A percentile compares a stretch with the other conserved stretches of the same genome.
Evolutionary conservation across 2,329 filamentous ascomycete species (phyloP).

Genomic region (Spiromastix sp.): DNA sequence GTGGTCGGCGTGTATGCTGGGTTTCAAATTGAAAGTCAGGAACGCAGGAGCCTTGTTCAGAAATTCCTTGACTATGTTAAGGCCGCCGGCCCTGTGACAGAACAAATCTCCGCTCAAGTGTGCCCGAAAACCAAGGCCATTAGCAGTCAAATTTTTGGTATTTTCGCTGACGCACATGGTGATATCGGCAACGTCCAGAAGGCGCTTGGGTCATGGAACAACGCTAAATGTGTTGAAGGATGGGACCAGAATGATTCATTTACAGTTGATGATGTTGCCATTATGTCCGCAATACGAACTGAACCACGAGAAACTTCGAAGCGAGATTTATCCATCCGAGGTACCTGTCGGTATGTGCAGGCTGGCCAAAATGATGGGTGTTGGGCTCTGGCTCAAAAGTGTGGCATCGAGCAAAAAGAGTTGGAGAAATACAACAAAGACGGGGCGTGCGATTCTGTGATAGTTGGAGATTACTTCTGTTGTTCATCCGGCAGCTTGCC

Average conservation of each 20-base stretch:
- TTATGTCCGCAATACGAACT: not conserved
- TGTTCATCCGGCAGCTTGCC: slow-evolving; percentile 27
- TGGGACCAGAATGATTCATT: not conserved
- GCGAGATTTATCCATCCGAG: not conserved
- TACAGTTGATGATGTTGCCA: not conserved
- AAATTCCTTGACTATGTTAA: slow-evolving; percentile 1
- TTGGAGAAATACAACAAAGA: slow-evolving; percentile 30
- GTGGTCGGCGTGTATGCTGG: slow-evolving; percentile 8
- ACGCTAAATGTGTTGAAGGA: not conserved
- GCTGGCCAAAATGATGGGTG: slow-evolving; percentile 29
- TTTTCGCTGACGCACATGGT: slow-evolving; percentile 2
- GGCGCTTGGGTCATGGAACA: slow-evolving; percentile 3
- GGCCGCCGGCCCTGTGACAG: not conserved
- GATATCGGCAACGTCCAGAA: slow-evolving; percentile 3
- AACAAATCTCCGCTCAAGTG: slow-evolving; percentile 1
- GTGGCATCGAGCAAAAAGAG: slow-evolving; percentile 28
- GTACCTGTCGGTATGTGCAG: slow-evolving; percentile 10
- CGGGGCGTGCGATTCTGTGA: slow-evolving; percentile 20
- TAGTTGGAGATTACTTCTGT: slow-evolving; percentile 25
- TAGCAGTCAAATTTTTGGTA: slow-evolving; percentile 3
- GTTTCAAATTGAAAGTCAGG: slow-evolving; percentile 4
- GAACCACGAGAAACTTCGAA: not conserved
- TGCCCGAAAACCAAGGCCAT: not conserved
- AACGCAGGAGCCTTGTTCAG: slow-evolving; percentile 1
- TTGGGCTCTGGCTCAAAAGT: slow-evolving; percentile 25